Conservation (phyloP, 192 early-diverging fungal species). For the Entomortierella beljakovae region DNA sequence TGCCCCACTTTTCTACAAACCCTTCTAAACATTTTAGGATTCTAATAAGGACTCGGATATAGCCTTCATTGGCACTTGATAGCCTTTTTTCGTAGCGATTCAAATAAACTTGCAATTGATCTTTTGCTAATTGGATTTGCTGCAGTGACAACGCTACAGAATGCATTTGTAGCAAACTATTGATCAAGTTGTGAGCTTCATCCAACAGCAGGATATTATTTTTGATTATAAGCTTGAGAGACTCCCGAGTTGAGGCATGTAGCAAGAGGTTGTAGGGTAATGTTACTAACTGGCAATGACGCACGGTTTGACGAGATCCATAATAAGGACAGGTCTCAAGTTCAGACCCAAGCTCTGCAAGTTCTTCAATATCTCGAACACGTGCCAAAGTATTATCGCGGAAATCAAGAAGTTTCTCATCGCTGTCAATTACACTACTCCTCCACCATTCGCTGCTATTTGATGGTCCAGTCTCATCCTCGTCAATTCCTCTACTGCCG, state of each 20-base stretch:
- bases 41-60: conserved; percentile 79
- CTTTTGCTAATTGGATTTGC: conserved; percentile 62
- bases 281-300: conserved; percentile 76
- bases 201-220: conserved; percentile 87
- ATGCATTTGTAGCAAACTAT: conserved; percentile 79
- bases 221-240: conserved; percentile 75
- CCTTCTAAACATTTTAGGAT: conserved; percentile 66
- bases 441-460: conserved; percentile 3
- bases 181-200: conserved; percentile 82
- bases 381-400: conserved; percentile 59
- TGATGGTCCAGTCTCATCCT: not conserved
- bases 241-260: conserved; percentile 78
- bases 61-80: conserved; percentile 75
- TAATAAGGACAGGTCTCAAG: conserved; percentile 85
- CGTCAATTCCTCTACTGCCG: too few relatives aligned
- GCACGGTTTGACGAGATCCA: conserved; percentile 71
- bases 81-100: conserved; percentile 75
- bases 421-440: conserved; percentile 27
- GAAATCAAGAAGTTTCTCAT: conserved; percentile 67
- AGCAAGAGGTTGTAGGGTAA: conserved; percentile 90
- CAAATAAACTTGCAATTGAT: conserved; percentile 76
- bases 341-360: conserved; percentile 71
- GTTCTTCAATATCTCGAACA: conserved; percentile 88
- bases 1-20: conserved; percentile 22
- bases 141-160: conserved; percentile 66